Conservation (phyloP, 495 filamentous ascomycete species). For the Podospora sp. region DNA sequence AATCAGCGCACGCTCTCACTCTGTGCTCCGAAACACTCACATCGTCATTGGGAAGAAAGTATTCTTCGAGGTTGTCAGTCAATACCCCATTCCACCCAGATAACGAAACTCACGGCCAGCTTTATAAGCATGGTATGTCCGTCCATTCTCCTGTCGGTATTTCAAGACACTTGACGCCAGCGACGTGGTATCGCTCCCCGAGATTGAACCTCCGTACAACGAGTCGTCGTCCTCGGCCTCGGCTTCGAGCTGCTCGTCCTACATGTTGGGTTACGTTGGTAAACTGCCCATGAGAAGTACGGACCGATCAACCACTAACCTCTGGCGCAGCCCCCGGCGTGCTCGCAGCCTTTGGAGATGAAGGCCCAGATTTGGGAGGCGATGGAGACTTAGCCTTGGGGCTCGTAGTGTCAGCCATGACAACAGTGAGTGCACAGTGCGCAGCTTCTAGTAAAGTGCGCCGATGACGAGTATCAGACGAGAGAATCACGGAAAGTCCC, state of each 20-base stretch:
- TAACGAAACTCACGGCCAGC: conserved; percentile 38
- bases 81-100: background rate
- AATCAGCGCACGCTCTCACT: background rate
- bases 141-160: conserved; percentile 45
- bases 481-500: too few relatives aligned
- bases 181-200: conserved; percentile 25
- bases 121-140: conserved; percentile 49
- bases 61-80: background rate
- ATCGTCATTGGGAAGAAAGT: conserved; percentile 11
- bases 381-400: background rate
- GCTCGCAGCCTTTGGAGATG: background rate
- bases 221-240: background rate
- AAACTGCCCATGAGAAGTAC: too few relatives aligned
- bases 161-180: conserved; percentile 40
- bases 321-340: background rate
- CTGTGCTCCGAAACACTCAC: background rate
- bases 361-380: background rate
- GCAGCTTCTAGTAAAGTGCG: background rate
- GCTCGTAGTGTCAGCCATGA: background rate
- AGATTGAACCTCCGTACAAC: background rate
- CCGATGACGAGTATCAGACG: too few relatives aligned
- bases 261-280: background rate
- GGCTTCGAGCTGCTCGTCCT: background rate
- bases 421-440: background rate
- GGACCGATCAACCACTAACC: background rate